Percentiles rank a stretch among this genome's conserved stretches.
These are phyloP conservation scores for Wallacemonas sp. DNA, from an alignment of 208 protist genomes.

Conservation along the genomic window DNA sequence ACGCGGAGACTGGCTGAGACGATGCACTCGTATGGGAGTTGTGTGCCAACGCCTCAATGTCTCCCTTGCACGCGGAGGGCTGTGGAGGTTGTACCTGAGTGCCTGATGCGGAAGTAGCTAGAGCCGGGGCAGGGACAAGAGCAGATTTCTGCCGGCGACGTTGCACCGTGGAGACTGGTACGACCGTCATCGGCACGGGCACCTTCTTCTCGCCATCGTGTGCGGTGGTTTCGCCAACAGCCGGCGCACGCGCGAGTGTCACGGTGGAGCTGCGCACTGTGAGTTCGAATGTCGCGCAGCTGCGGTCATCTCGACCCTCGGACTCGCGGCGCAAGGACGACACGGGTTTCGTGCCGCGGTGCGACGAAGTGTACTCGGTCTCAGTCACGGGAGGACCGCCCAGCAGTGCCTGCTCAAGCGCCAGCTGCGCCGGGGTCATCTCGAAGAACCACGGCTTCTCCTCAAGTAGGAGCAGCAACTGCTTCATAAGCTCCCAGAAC, in stretches of 20 bases:
- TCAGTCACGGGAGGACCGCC: neutral
- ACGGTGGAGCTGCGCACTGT: slow-evolving; percentile 27
- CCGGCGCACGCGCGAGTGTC: slow-evolving; percentile 4
- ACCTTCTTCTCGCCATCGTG: neutral
- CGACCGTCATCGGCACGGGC: neutral
- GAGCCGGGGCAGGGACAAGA: neutral
- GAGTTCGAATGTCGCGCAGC: slow-evolving; percentile 18
- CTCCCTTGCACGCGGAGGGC: no score
- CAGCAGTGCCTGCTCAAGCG: slow-evolving; percentile 23
- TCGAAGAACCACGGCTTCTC: slow-evolving; percentile 43
- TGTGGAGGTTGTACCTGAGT: no score
- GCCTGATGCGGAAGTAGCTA: neutral
- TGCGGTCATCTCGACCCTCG: neutral
- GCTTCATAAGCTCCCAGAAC: slow-evolving; percentile 39
- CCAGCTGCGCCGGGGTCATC: slow-evolving; percentile 21
- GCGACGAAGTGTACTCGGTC: neutral
- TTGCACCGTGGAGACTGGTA: slow-evolving; percentile 4
- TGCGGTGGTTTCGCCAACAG: neutral
- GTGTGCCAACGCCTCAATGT: no score
- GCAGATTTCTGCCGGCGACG: neutral
- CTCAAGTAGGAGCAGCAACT: slow-evolving; percentile 32
- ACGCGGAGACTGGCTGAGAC: no score
- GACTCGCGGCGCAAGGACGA: neutral
- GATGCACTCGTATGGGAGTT: no score
- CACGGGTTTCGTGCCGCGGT: neutral